These are phyloP conservation scores for Phylloporus sp. DNA, from an alignment of 1,284 basidiomycete species.

Conservation along the genomic window DNA sequence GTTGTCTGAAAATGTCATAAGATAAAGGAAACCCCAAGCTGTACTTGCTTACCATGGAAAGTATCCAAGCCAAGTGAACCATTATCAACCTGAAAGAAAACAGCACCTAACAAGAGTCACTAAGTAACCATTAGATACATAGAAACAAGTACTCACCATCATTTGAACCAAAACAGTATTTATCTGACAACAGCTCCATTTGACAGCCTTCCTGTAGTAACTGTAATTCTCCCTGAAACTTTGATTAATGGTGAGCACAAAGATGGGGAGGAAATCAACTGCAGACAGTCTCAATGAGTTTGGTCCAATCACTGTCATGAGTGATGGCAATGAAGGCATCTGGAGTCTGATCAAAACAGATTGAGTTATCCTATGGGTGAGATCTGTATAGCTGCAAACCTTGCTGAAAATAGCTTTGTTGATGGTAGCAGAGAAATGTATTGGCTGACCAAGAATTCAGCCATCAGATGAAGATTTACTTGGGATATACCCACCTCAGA, in stretches of 20 bases:
- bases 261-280: no score
- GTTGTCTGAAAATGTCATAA: neutral
- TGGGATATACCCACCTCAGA: neutral
- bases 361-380: neutral
- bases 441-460: neutral
- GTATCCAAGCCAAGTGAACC: neutral
- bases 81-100: neutral
- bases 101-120: neutral
- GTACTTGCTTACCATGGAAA: neutral
- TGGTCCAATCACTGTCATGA: neutral
- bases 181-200: neutral
- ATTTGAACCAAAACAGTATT: neutral
- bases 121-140: neutral
- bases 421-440: neutral
- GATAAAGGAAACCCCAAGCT: neutral
- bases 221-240: neutral
- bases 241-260: neutral
- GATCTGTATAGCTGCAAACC: neutral
- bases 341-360: neutral
- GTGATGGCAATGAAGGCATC: neutral
- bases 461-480: no score
- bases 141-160: neutral
- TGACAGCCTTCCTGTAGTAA: neutral
- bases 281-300: neutral
- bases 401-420: neutral